phyloP scores from a whole-genome alignment of 148 eudicot species.

The Amaranthus cruentus region DNA sequence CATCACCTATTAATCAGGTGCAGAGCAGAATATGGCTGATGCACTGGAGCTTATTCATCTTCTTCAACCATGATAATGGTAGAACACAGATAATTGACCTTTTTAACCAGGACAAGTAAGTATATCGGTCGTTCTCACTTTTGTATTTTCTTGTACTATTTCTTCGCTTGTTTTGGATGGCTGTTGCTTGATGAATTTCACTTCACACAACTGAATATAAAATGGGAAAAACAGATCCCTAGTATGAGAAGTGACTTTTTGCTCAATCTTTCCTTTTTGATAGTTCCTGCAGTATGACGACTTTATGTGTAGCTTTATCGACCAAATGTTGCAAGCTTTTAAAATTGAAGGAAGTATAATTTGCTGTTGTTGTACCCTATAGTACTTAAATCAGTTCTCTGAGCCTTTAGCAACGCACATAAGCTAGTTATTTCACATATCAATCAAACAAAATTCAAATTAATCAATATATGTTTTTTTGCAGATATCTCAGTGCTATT shows the following conservation, averaged over 20 bases:
- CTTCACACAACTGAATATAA: not conserved
- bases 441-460: too few relatives aligned
- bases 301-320: too few relatives aligned
- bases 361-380: not conserved
- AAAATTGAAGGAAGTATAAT: not conserved
- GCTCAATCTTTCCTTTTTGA: too few relatives aligned
- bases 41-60: conserved; percentile 94
- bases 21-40: conserved; percentile 90
- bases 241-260: not conserved
- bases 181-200: not conserved
- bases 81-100: conserved; percentile 84
- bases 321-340: too few relatives aligned
- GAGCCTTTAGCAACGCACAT: not conserved
- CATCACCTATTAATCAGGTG: conserved; percentile 81
- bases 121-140: conserved; percentile 19
- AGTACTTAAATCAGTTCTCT: not conserved
- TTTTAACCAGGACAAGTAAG: conserved; percentile 99
- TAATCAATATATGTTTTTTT: not conserved
- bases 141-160: not conserved
- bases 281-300: too few relatives aligned
- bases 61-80: conserved; percentile 94
- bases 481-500: conserved; percentile 88
- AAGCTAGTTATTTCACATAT: not conserved
- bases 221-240: too few relatives aligned
- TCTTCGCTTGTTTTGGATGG: not conserved